Percentiles rank a stretch among this genome's conserved stretches.
These are phyloP conservation scores for Ogataea wickerhamii DNA, from an alignment of 805 yeast species.

Conservation along the genomic window DNA sequence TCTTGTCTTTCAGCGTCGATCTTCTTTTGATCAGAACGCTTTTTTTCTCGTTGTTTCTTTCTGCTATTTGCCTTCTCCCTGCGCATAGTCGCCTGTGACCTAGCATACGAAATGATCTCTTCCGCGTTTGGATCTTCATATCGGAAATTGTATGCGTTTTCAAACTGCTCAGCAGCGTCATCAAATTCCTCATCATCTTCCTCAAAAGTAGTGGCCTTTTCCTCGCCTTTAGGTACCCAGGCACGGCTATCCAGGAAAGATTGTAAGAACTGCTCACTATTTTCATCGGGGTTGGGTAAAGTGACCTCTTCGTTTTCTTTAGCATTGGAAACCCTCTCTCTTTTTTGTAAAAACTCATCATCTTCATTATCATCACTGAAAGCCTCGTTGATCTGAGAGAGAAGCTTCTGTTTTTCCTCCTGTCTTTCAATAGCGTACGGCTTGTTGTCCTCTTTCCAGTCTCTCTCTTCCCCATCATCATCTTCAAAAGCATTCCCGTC, in stretches of 20 bases:
- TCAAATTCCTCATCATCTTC: conserved; percentile 87
- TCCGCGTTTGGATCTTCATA: conserved; percentile 89
- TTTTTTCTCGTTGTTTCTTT: conserved; percentile 76
- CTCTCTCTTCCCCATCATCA: conserved; percentile 48
- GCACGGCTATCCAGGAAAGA: conserved; percentile 76
- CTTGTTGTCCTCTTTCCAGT: conserved; percentile 49
- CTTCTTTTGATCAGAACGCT: conserved; percentile 49
- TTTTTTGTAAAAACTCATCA: conserved; percentile 55
- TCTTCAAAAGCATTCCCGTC: conserved; percentile 57
- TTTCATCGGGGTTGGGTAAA: conserved; percentile 64
- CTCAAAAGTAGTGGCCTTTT: conserved; percentile 35
- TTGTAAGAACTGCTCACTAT: conserved; percentile 67
- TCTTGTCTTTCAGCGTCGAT: conserved; percentile 55
- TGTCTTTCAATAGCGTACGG: conserved; percentile 73
- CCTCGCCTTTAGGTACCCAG: conserved; percentile 80
- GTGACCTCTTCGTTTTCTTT: conserved; percentile 21
- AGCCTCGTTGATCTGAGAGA: conserved; percentile 73
- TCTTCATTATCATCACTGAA: conserved; percentile 42
- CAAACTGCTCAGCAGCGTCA: conserved; percentile 86
- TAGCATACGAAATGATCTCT: conserved; percentile 90
- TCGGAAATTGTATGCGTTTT: conserved; percentile 90
- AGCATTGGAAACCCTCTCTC: conserved; percentile 37
- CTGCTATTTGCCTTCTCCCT: conserved; percentile 71
- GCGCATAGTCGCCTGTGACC: conserved; percentile 89
- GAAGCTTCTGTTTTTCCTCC: conserved; percentile 70